These are phyloP conservation scores for Henckelia pumila DNA, from an alignment of 257 asterid genomes.

Conservation along the genomic window DNA sequence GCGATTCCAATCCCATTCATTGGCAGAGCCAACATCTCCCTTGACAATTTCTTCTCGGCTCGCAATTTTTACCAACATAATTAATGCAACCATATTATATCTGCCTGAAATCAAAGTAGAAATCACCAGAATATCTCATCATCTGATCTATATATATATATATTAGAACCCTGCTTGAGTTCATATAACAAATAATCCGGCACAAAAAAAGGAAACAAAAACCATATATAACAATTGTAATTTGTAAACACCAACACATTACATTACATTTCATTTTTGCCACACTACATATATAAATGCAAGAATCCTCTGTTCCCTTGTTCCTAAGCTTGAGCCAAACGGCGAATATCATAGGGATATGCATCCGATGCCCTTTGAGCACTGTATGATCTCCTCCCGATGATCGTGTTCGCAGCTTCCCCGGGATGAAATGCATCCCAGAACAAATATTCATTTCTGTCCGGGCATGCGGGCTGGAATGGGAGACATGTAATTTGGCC, in stretches of 20 bases:
- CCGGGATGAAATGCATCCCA: slow-evolving; percentile 97
- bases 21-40: too few relatives aligned
- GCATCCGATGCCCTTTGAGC: slow-evolving; percentile 72
- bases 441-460: slow-evolving; percentile 58
- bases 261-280: not conserved
- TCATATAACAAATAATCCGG: not conserved
- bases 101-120: too few relatives aligned
- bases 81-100: too few relatives aligned
- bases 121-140: too few relatives aligned
- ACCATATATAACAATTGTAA: too few relatives aligned
- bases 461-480: slow-evolving; percentile 56
- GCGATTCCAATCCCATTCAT: too few relatives aligned
- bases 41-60: too few relatives aligned
- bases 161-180: not conserved
- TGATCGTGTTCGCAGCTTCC: slow-evolving; percentile 65
- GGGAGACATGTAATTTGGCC: slow-evolving; percentile 98
- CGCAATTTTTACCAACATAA: too few relatives aligned
- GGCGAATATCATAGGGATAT: slow-evolving; percentile 73
- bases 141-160: too few relatives aligned
- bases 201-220: not conserved
- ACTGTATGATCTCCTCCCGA: slow-evolving; percentile 75
- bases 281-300: not conserved
- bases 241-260: too few relatives aligned
- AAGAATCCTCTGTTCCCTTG: not conserved
- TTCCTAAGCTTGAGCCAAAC: slow-evolving; percentile 59